Evolutionary conservation across 768 basidiomycete species (phyloP), one percentile per base, ranked within the genome.

Genomic region (Chalciporus sphaerocephalus): DNA sequence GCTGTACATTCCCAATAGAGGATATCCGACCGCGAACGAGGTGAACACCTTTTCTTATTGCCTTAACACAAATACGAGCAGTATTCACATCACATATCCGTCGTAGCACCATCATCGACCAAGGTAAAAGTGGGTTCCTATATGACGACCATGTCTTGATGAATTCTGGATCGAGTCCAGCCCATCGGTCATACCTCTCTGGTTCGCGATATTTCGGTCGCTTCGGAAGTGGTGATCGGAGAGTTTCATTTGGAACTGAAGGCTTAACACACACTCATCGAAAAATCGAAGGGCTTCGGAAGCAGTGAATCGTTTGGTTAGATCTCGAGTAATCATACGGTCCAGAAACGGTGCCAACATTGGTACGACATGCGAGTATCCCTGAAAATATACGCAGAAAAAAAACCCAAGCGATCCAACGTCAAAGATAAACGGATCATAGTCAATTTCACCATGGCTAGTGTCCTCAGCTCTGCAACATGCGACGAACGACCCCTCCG

Each of bases 331-430:
- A 11, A 25, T 25, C 24, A 25, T 25, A 25, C 24, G 24, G 11
- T 20, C 65, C 2, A 67, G 38, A 5, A 67, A 44, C 10, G 62
- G 62, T 1, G 60, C 59, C 2, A 65, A 39, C 42, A 67, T 47
- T 0, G 66, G 64, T 15, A 56, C 38, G 9, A 38, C n/a, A 5
- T 37, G 44, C 0, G 51, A 48, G 11, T 28, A 33, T 38, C 38
- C 49, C 33, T 39, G 37, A 39, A 45, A 20, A 10, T n/a, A 33
- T 16, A n/a, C 13, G n/a, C 39, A 36, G 6, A 45, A 56, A 27
- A 41, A 55, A 51, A 40, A 59, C 49, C 62, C 64, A 36, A 64
- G 15, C n/a, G 39, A 40, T 8, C 56, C 57, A 9, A 66, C 59
- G 38, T 65, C 64, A 27, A 50, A 58, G 0, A 56, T 52, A 38